Percentiles rank a stretch among this genome's conserved stretches.
Conservation (phyloP, 345 rosid genomes). For the Capsella bursapastoris region DNA sequence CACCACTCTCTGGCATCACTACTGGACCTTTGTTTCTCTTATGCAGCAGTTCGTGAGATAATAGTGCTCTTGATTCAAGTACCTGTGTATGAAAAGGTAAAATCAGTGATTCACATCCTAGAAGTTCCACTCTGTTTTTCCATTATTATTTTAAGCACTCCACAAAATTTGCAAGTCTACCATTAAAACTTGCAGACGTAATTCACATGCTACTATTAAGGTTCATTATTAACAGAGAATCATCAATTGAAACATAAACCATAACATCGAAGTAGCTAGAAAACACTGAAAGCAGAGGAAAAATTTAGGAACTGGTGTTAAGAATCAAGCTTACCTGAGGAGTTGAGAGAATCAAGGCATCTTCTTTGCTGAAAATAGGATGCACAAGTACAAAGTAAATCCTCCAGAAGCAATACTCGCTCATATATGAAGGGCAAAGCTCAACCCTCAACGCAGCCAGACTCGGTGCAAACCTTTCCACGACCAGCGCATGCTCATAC, state of each 20-base stretch:
- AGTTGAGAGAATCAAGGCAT: conserved; percentile 80
- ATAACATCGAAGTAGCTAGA: neutral
- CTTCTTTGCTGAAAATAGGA: conserved; percentile 79
- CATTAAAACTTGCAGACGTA: neutral
- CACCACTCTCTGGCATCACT: conserved; percentile 54
- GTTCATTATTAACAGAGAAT: neutral
- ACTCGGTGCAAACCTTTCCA: conserved; percentile 73
- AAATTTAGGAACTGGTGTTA: neutral
- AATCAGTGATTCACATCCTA: conserved; percentile 13
- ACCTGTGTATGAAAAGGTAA: conserved; percentile 51
- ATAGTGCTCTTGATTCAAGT: conserved; percentile 74
- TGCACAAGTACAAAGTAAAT: conserved; percentile 96
- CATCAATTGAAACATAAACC: neutral
- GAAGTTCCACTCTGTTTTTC: neutral
- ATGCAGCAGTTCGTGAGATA: conserved; percentile 77
- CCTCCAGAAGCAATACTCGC: conserved; percentile 90
- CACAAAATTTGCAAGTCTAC: neutral
- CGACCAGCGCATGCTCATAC: conserved; percentile 73
- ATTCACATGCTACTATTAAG: neutral
- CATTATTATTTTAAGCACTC: neutral
- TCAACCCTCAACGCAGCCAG: conserved; percentile 85
- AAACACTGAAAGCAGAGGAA: neutral
- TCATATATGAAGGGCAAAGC: conserved; percentile 91
- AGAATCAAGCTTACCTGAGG: conserved; percentile 62
- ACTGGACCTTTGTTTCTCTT: conserved; percentile 56